These are phyloP conservation scores for Solanum lignicaule DNA, from an alignment of 257 asterid genomes.

Conservation along the genomic window DNA sequence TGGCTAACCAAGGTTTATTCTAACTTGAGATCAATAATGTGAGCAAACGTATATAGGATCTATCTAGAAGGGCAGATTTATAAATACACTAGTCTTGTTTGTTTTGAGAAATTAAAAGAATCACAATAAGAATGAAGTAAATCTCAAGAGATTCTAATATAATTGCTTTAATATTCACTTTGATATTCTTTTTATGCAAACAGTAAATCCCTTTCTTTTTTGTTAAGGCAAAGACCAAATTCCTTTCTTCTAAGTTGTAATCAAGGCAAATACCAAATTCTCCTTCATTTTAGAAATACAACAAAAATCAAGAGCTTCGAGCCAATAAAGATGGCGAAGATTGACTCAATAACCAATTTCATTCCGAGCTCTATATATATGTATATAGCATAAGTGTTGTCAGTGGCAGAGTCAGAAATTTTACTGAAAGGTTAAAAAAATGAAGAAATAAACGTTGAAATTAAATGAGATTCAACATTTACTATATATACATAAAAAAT, in stretches of 20 bases:
- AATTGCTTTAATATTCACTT: neutral
- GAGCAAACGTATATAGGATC: neutral
- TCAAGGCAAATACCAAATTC: too few relatives aligned
- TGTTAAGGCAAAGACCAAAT: neutral
- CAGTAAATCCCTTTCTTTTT: neutral
- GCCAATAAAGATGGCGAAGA: neutral
- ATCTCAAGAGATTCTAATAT: neutral
- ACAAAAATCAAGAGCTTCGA: neutral
- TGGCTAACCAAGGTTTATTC: neutral
- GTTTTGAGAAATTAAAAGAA: neutral
- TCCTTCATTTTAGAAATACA: too few relatives aligned
- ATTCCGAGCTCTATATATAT: too few relatives aligned
- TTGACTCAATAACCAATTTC: too few relatives aligned
- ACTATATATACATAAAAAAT: too few relatives aligned
- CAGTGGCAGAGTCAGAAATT: rapidly evolving
- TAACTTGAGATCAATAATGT: neutral
- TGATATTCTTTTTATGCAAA: neutral
- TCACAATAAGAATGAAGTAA: neutral
- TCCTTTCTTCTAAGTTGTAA: neutral
- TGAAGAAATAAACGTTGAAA: rapidly evolving
- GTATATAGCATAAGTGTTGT: too few relatives aligned
- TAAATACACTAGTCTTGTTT: neutral
- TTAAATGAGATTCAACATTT: too few relatives aligned
- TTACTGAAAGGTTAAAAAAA: too few relatives aligned
- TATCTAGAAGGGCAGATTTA: neutral